These are phyloP conservation scores for Metschnikowia anglica DNA, from an alignment of 805 yeast genomes.

Conservation along the genomic window DNA sequence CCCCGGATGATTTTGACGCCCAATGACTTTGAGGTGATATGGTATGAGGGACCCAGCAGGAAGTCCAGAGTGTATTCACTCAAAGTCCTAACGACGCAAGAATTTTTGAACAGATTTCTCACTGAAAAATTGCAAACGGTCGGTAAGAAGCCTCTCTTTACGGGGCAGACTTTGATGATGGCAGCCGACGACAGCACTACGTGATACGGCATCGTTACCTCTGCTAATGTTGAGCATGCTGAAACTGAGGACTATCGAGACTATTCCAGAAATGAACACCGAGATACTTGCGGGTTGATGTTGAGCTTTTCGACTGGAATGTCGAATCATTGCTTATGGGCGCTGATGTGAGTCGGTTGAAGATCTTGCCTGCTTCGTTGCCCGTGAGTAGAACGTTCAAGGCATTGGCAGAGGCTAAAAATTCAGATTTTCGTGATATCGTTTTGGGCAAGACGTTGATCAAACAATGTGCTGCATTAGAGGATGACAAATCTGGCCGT, in stretches of 20 bases:
- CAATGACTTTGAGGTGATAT: slow-evolving; percentile 41
- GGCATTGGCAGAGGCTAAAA: slow-evolving; percentile 59
- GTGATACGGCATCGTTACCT: slow-evolving; percentile 59
- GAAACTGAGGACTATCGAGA: background rate
- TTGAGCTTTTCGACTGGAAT: slow-evolving; percentile 60
- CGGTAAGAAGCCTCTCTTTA: slow-evolving; percentile 56
- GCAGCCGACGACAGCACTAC: slow-evolving; percentile 46
- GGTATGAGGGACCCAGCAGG: slow-evolving; percentile 35
- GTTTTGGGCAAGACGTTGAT: slow-evolving; percentile 47
- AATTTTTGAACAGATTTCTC: slow-evolving; percentile 47
- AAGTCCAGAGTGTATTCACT: slow-evolving; percentile 40
- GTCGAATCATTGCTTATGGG: slow-evolving; percentile 45
- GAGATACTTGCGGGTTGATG: slow-evolving; percentile 40
- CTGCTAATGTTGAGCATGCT: slow-evolving; percentile 24
- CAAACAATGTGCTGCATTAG: background rate
- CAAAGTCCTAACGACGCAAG: slow-evolving; percentile 43
- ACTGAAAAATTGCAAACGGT: slow-evolving; percentile 49
- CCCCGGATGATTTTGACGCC: slow-evolving; percentile 44
- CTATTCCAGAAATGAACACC: slow-evolving; percentile 1
- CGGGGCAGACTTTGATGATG: slow-evolving; percentile 56
- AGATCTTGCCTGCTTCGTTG: slow-evolving; percentile 57
- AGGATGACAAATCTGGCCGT: slow-evolving; percentile 42
- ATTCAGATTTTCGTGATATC: slow-evolving; percentile 50
- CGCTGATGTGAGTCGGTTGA: slow-evolving; percentile 34
- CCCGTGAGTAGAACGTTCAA: slow-evolving; percentile 60